Conservation (phyloP, 2,329 filamentous ascomycete species). For the Hysterium pulicare region DNA sequence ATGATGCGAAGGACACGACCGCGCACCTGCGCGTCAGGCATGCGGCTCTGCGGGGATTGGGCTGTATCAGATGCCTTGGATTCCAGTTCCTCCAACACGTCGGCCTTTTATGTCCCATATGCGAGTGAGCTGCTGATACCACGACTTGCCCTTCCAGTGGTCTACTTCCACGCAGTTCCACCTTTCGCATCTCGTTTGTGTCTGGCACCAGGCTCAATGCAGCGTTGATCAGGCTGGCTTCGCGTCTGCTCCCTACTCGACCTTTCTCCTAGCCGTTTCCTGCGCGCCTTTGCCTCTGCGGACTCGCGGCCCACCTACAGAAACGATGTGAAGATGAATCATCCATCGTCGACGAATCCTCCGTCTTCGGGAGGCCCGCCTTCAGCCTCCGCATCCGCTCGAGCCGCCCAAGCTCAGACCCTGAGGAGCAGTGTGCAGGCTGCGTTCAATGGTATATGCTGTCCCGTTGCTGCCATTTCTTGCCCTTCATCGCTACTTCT, state of each 20-base stretch:
- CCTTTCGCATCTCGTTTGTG: not conserved
- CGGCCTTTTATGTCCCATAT: not conserved
- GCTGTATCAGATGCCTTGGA: not conserved
- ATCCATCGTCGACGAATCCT: slow-evolving; percentile 26
- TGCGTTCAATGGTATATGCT: slow-evolving; percentile 35
- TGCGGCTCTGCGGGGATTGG: slow-evolving; percentile 25
- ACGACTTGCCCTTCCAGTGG: not conserved
- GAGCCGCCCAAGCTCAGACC: slow-evolving; percentile 15
- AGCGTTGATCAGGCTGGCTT: not conserved
- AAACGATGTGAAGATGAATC: slow-evolving; percentile 10
- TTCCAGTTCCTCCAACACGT: not conserved
- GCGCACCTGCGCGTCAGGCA: slow-evolving; percentile 2
- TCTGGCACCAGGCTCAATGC: not conserved
- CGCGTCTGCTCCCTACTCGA: no score
- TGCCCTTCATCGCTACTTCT: slow-evolving; percentile 4
- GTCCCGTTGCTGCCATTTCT: slow-evolving; percentile 4
- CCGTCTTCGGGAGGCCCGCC: slow-evolving; percentile 29
- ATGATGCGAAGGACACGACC: not conserved
- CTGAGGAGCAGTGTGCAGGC: slow-evolving; percentile 37
- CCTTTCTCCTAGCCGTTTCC: no score
- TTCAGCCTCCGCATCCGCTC: slow-evolving; percentile 25
- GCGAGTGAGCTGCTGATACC: not conserved
- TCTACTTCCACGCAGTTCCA: not conserved
- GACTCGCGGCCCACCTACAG: not conserved
- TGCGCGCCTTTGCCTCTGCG: not conserved